Conservation (phyloP, 1,284 basidiomycete genomes). For the Fistulinella staudtii region DNA sequence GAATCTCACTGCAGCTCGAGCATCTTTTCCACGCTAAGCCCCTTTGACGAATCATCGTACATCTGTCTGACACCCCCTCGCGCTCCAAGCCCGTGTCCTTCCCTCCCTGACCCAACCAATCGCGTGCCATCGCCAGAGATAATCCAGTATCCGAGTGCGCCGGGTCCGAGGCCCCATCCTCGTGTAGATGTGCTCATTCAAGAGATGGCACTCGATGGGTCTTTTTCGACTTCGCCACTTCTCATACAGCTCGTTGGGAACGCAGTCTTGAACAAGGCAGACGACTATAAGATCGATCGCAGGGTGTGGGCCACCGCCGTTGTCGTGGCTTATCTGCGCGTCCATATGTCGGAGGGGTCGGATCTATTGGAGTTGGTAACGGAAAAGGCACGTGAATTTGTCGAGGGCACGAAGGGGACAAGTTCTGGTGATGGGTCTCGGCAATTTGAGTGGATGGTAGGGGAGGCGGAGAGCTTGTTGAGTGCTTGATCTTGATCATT, state of each 20-base stretch:
- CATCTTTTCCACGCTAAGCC: slow-evolving; percentile 48
- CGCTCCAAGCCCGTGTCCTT: slow-evolving; percentile 18
- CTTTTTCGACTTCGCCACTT: slow-evolving; percentile 33
- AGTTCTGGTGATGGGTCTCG: neutral
- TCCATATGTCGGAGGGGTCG: slow-evolving; percentile 28
- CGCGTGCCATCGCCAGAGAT: slow-evolving; percentile 24
- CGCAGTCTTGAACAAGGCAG: slow-evolving; percentile 24
- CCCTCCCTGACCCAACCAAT: slow-evolving; percentile 15
- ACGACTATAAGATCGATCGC: slow-evolving; percentile 21
- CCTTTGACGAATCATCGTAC: slow-evolving; percentile 35
- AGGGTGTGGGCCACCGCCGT: slow-evolving; percentile 42
- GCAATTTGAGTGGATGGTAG: slow-evolving; percentile 22
- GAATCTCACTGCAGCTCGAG: slow-evolving; percentile 30
- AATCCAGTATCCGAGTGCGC: neutral
- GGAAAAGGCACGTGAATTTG: slow-evolving; percentile 37
- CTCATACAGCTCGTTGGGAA: slow-evolving; percentile 33
- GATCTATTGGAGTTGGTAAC: slow-evolving; percentile 36
- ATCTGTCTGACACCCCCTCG: slow-evolving; percentile 36
- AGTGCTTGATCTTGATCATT: neutral
- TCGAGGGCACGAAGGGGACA: slow-evolving; percentile 6
- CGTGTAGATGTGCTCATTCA: slow-evolving; percentile 35
- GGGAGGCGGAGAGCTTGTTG: slow-evolving; percentile 13
- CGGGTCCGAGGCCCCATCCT: slow-evolving; percentile 2
- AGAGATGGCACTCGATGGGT: slow-evolving; percentile 46
- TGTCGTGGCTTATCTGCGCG: slow-evolving; percentile 38